These are phyloP conservation scores for Penicillium sp. DNA, from an alignment of 2,329 filamentous ascomycete genomes.

Conservation along the genomic window DNA sequence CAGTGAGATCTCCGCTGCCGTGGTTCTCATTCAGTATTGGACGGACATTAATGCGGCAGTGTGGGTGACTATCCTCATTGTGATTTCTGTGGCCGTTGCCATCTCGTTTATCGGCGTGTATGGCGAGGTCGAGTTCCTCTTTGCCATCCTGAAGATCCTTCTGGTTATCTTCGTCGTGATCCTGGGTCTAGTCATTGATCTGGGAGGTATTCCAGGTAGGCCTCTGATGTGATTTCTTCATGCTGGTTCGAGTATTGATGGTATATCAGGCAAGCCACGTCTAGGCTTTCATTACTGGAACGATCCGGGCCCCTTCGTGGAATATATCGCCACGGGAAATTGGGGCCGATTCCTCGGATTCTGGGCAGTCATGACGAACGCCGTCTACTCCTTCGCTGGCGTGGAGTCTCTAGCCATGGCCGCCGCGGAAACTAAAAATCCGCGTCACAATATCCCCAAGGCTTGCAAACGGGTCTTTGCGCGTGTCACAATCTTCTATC, in stretches of 20 bases:
- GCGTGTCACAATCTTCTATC: slow-evolving; percentile 60
- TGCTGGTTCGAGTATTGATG: slow-evolving; percentile 59
- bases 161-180: slow-evolving; percentile 50
- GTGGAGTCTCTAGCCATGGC: slow-evolving; percentile 57
- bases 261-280: slow-evolving; percentile 39
- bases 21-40: slow-evolving; percentile 66
- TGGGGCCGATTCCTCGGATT: slow-evolving; percentile 66
- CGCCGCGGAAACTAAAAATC: slow-evolving; percentile 58
- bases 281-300: slow-evolving; percentile 71
- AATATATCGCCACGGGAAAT: slow-evolving; percentile 59
- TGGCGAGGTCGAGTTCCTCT: slow-evolving; percentile 55
- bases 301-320: slow-evolving; percentile 66
- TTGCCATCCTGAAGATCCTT: slow-evolving; percentile 54
- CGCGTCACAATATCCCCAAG: slow-evolving; percentile 55
- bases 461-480: slow-evolving; percentile 58
- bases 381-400: slow-evolving; percentile 40
- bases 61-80: slow-evolving; percentile 57
- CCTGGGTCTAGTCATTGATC: slow-evolving; percentile 58
- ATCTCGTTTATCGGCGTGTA: slow-evolving; percentile 55
- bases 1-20: slow-evolving; percentile 63
- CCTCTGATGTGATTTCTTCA: slow-evolving; percentile 48
- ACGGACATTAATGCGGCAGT: slow-evolving; percentile 36
- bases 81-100: slow-evolving; percentile 60
- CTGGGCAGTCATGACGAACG: slow-evolving; percentile 51
- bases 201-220: slow-evolving; percentile 61